Percentiles rank a stretch among this genome's conserved stretches.
Conservation (phyloP, 192 early-diverging fungal species). For the Backusella mclennaniae region DNA sequence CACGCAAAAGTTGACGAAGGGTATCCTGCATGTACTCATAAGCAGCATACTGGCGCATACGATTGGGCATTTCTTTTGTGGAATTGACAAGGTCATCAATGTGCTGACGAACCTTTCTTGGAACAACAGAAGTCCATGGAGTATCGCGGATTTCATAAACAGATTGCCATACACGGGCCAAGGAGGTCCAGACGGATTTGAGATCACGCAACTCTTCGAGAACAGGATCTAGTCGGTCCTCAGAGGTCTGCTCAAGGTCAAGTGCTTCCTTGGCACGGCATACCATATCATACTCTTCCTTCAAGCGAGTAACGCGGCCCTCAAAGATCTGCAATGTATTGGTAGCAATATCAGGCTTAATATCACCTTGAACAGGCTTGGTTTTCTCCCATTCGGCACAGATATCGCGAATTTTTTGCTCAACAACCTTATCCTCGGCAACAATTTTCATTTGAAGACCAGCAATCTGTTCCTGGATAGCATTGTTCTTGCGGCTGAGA, state of each 20-base stretch:
- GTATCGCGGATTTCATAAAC: slow-evolving; percentile 86
- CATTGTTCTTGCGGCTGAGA: slow-evolving; percentile 81
- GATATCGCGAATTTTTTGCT: slow-evolving; percentile 79
- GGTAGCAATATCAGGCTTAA: slow-evolving; percentile 82
- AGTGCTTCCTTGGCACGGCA: slow-evolving; percentile 92
- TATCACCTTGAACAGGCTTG: slow-evolving; percentile 94
- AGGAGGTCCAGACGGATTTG: slow-evolving; percentile 87
- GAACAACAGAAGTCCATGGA: slow-evolving; percentile 81
- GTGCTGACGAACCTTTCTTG: slow-evolving; percentile 86
- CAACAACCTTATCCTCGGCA: slow-evolving; percentile 87
- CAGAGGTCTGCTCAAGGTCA: slow-evolving; percentile 71
- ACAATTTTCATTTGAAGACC: slow-evolving; percentile 92
- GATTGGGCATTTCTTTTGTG: slow-evolving; percentile 93
- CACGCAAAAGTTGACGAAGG: slow-evolving; percentile 75
- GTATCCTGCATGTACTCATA: slow-evolving; percentile 92
- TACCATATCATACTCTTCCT: slow-evolving; percentile 86
- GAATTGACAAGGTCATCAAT: slow-evolving; percentile 79
- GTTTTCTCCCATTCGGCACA: slow-evolving; percentile 89
- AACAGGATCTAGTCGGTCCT: slow-evolving; percentile 76
- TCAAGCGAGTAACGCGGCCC: slow-evolving; percentile 71
- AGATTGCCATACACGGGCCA: slow-evolving; percentile 80
- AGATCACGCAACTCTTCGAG: slow-evolving; percentile 92
- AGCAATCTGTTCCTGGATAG: slow-evolving; percentile 94
- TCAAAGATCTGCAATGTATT: slow-evolving; percentile 84
- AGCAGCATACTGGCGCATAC: slow-evolving; percentile 96